Evolutionary conservation across 2,329 filamentous ascomycete genomes (phyloP), one percentile per base, ranked within the genome.

Genomic region (Apiospora malaysiana): DNA sequence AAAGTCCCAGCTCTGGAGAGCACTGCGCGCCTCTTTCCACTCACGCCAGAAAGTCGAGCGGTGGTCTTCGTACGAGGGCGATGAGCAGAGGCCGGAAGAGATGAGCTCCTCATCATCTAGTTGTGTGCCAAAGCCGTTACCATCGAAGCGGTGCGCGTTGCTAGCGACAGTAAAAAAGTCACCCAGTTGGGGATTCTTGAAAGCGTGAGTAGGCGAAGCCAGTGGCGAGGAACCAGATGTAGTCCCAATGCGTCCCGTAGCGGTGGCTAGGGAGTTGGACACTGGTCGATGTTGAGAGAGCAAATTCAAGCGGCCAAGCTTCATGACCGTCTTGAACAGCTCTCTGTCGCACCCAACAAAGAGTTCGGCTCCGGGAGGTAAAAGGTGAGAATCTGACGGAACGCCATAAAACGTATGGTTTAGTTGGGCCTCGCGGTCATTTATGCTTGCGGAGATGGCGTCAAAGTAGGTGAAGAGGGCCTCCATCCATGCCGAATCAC

Each of bases 391-490:
- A 51, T 87, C 86, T 1, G 84, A 78, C 66, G 82, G 77, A 21
- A 85, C 79, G 12, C 83, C 93, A 75, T 92, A 88, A 77, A 93
- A 90, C 40, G 89, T 85, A 16, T 90, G 88, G 73, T 90, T 86
- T 23, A 97, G 88, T 80, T 97, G 94, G 42, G 93, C 90, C 81
- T 98, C 95, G 68, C 95, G 90, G 81, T 97, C 93, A 76, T 98
- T 98, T 78, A 97, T 94, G 69, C 93, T 95, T 49, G 94, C 94
- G 0, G 94, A 94, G 83, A 98, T 94, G 70, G 95, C 94, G 80
- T 98, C 95, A 79, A 97, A 97, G 87, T 95, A 97, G 45, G 94
- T 96, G 78, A 98, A 98, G 75, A 97, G 90, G 56, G 94, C 91
- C 77, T 97, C 93, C 84, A 97, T 95, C 95, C 95, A 98, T 16